Evolutionary conservation across 345 rosid genomes (phyloP).

Genomic region (Hibiscus mutabilis): DNA sequence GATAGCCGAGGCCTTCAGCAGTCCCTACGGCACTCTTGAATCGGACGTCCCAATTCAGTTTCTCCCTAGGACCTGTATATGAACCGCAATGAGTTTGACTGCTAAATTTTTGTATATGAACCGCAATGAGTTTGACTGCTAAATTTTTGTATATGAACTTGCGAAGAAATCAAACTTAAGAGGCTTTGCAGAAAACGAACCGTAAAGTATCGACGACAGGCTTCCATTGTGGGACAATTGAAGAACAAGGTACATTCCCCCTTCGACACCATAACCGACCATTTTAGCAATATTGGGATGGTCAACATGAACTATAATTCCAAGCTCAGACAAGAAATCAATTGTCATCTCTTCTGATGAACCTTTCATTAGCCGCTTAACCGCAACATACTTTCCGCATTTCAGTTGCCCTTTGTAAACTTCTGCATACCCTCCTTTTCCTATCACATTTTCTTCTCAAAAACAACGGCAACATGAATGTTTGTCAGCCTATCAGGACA

Average conservation of each 20-base stretch:
- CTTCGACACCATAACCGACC: constrained; percentile 87
- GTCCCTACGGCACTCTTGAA: constrained; percentile 73
- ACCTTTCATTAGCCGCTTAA: constrained; percentile 71
- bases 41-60: constrained; percentile 54
- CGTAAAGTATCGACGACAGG: constrained; percentile 75
- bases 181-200: constrained; percentile 26
- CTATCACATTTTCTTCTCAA: constrained; percentile 66
- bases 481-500: constrained; percentile 8
- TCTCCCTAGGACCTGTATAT: constrained; percentile 49
- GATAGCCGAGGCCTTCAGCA: constrained; percentile 72
- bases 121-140: neutral
- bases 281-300: constrained; percentile 90
- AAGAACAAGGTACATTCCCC: constrained; percentile 92
- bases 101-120: neutral
- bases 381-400: constrained; percentile 59
- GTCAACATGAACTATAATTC: constrained; percentile 84
- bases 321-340: constrained; percentile 83
- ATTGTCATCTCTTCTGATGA: constrained; percentile 75
- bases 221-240: constrained; percentile 82
- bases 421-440: constrained; percentile 88
- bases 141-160: constrained; percentile 2
- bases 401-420: constrained; percentile 70
- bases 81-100: neutral
- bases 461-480: neutral
- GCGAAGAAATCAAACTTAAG: neutral